Base-by-base conservation (phyloP, 768 basidiomycete genomes). In the Auricularia sp. region DNA sequence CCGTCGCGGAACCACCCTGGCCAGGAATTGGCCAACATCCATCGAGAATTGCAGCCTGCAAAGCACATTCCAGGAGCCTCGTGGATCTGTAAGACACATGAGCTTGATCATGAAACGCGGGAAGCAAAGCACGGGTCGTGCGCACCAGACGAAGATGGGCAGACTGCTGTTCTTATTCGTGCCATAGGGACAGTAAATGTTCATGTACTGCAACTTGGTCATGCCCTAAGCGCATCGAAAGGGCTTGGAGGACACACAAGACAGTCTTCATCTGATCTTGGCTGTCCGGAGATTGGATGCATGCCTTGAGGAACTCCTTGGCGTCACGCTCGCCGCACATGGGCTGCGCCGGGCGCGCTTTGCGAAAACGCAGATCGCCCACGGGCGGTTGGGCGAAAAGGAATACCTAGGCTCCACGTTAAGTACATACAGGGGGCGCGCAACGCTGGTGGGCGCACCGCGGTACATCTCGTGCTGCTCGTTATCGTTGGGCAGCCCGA, bases 331-430 rank as follows among this genome's bases (percentile, higher is more conserved):
- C 18, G 47, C 18, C 21, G 47, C 47, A 51, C 47, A 18, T 16
- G 18, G 14, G 10, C 47, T 16, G 14, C 14, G 47, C 47, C 18
- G 47, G 47, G 21, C 14, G 18, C 18, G 47, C 21, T 3, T 18
- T 10, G 47, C 47, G 47, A 42, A 77, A 68, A 8, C 76, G 75
- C 56, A 73, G 66, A 10, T 62, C 36, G 3, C 72, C 72, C 1
- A 74, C 54, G 34, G 76, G 76, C 35, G 74, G 72, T 65, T 76
- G 68, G 4, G 77, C 76, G 61, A 70, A n/a, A 77, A 0, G 76
- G 76, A 21, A 77, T 73, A 4, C 74, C 76, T 78, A 65, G 78
- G 11, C 85, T 76, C 80, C 84, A 88, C 80, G 61, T 80, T 79
- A 0, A 73, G 56, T 35, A 42, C 35, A 56, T 68, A 63, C 18